phyloP scores from a whole-genome alignment of 257 asterid species.

The Capsicum baccatum region DNA sequence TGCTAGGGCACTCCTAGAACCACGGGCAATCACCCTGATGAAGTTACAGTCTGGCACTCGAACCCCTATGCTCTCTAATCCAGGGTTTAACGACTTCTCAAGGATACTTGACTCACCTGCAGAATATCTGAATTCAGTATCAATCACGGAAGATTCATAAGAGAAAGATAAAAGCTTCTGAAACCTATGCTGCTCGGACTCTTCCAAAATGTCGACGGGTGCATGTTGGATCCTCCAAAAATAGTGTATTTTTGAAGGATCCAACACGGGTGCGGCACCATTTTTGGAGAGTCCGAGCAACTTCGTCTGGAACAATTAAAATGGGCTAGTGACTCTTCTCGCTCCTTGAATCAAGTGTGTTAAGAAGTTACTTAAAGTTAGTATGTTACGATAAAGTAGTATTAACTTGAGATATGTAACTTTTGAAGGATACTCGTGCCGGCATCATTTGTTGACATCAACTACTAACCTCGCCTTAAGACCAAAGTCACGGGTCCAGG shows the following conservation, averaged over 20 bases:
- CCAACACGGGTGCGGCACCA: too few relatives aligned
- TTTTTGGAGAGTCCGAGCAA: too few relatives aligned
- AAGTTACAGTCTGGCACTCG: slow-evolving; percentile 76
- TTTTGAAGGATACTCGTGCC: background rate
- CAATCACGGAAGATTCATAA: background rate
- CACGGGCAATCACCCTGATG: slow-evolving; percentile 71
- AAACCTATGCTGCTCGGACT: background rate
- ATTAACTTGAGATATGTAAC: background rate
- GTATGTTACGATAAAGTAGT: background rate
- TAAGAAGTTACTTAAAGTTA: background rate
- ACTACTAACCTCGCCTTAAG: slow-evolving; percentile 65
- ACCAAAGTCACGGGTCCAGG: slow-evolving; percentile 94
- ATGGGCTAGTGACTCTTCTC: background rate
- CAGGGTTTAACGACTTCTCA: slow-evolving; percentile 83
- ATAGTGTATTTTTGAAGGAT: too few relatives aligned
- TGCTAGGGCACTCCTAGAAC: slow-evolving; percentile 80
- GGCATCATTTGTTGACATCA: slow-evolving; percentile 22
- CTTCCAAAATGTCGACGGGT: too few relatives aligned
- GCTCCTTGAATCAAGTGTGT: background rate
- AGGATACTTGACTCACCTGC: slow-evolving; percentile 82
- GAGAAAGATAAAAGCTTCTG: slow-evolving; percentile 18
- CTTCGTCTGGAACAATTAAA: too few relatives aligned
- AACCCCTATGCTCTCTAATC: slow-evolving; percentile 81
- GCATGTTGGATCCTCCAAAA: too few relatives aligned
- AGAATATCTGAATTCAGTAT: slow-evolving; percentile 23